A percentile compares a stretch with the other conserved stretches of the same genome.
Conservation (phyloP, 371 early-diverging fungal species). For the Funneliformis caledonium region DNA sequence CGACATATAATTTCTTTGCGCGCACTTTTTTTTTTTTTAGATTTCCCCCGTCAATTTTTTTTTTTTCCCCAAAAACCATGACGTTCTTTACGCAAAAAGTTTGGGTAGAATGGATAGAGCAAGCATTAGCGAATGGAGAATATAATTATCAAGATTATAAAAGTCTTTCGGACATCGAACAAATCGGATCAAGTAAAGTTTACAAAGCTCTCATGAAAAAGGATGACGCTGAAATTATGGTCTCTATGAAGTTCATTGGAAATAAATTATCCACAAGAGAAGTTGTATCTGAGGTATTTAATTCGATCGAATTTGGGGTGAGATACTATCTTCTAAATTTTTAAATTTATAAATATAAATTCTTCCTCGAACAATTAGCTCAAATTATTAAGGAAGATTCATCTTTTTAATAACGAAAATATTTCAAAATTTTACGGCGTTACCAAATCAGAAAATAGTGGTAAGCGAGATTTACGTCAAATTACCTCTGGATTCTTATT, state of each 20-base stretch:
- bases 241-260: neutral
- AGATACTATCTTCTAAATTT: too few relatives aligned
- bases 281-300: neutral
- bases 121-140: neutral
- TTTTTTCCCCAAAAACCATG: neutral
- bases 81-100: neutral
- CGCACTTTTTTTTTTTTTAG: too few relatives aligned
- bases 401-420: neutral
- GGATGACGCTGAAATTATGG: neutral
- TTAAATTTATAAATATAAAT: too few relatives aligned
- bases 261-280: neutral
- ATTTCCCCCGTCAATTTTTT: too few relatives aligned
- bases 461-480: neutral
- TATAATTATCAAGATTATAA: too few relatives aligned
- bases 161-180: neutral
- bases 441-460: neutral
- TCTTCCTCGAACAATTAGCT: neutral
- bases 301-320: too few relatives aligned
- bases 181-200: neutral
- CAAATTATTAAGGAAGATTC: neutral
- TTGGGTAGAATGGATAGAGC: neutral
- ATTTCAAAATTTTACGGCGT: neutral
- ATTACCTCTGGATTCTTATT: too few relatives aligned
- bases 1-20: too few relatives aligned
- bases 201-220: neutral